Evolutionary conservation across 805 yeast species (phyloP).

Genomic region (Myxozyma vanderwaltii): DNA sequence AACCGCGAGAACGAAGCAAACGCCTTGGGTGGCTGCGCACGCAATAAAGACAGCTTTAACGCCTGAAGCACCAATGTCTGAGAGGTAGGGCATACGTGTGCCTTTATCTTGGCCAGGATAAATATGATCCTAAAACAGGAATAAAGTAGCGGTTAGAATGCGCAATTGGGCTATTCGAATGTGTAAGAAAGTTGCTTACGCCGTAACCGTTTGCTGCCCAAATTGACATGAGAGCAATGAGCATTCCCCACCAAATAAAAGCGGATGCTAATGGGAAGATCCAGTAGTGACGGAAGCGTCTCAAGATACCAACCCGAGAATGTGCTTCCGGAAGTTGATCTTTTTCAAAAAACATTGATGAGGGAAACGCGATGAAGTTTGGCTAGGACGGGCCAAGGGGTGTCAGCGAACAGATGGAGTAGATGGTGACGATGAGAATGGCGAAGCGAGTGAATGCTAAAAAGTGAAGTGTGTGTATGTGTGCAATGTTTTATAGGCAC

Average conservation of each 20-base stretch:
- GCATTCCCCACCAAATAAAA: constrained; percentile 88
- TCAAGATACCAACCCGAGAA: constrained; percentile 1
- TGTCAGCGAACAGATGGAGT: background rate
- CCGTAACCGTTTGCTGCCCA: constrained; percentile 75
- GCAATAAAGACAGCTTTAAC: constrained; percentile 81
- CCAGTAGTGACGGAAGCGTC: constrained; percentile 40
- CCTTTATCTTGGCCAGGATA: constrained; percentile 38
- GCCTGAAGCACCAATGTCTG: constrained; percentile 86
- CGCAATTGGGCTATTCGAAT: background rate
- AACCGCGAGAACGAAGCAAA: constrained; percentile 66
- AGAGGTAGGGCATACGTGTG: constrained; percentile 63
- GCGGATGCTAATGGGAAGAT: constrained; percentile 65
- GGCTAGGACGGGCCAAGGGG: background rate
- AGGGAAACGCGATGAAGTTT: background rate
- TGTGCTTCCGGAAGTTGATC: background rate
- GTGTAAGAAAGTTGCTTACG: constrained; percentile 15
- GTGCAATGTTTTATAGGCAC: too few relatives aligned
- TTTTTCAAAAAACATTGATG: background rate
- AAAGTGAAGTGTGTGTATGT: too few relatives aligned
- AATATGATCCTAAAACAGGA: constrained; percentile 10
- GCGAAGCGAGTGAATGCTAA: too few relatives aligned
- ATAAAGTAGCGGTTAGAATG: background rate
- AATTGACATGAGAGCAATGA: constrained; percentile 70
- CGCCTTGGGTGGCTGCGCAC: constrained; percentile 75
- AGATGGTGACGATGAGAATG: background rate